Percentiles rank a stretch among this genome's conserved stretches.
Evolutionary conservation across 2,329 filamentous ascomycete genomes (phyloP).

Genomic region (Hortaea sp.): DNA sequence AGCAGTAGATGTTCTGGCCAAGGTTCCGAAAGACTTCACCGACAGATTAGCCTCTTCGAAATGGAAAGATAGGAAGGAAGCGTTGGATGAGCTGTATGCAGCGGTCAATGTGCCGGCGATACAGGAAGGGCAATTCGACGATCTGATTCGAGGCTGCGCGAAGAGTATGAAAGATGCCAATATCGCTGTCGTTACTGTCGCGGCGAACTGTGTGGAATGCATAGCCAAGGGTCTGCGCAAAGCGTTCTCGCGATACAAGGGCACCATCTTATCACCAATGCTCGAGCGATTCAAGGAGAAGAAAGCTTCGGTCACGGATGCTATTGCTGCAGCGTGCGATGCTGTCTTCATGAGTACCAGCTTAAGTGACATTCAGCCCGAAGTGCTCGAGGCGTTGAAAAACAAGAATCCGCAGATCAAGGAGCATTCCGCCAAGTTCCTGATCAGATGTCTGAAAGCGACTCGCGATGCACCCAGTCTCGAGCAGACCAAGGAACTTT

Average conservation of each 20-base stretch:
- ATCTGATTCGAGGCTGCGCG: conserved; percentile 72
- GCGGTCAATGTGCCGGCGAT: conserved; percentile 78
- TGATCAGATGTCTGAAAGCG: conserved; percentile 76
- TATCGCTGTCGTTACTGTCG: conserved; percentile 83
- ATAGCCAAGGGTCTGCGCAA: conserved; percentile 77
- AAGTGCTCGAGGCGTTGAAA: conserved; percentile 71
- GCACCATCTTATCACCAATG: conserved; percentile 74
- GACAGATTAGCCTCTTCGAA: conserved; percentile 83
- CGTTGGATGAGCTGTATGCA: conserved; percentile 68
- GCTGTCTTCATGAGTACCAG: conserved; percentile 55
- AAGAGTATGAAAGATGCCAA: conserved; percentile 99
- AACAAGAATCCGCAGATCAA: conserved; percentile 99
- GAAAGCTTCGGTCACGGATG: conserved; percentile 80
- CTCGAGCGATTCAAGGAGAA: conserved; percentile 97
- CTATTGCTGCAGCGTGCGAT: conserved; percentile 76
- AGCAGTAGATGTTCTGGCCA: conserved; percentile 74
- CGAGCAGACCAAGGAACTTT: conserved; percentile 70
- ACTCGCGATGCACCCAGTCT: conserved; percentile 78
- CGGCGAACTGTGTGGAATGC: conserved; percentile 84
- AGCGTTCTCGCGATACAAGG: conserved; percentile 69
- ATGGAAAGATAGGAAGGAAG: conserved; percentile 97
- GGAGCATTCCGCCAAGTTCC: conserved; percentile 84
- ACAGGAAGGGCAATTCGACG: conserved; percentile 80
- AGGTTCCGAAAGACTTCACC: conserved; percentile 70
- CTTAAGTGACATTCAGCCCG: conserved; percentile 80